Percentiles rank a stretch among this genome's conserved stretches.
Evolutionary conservation across 371 early-diverging fungal species (phyloP).

Genomic region (Rhizopus arrhizus): DNA sequence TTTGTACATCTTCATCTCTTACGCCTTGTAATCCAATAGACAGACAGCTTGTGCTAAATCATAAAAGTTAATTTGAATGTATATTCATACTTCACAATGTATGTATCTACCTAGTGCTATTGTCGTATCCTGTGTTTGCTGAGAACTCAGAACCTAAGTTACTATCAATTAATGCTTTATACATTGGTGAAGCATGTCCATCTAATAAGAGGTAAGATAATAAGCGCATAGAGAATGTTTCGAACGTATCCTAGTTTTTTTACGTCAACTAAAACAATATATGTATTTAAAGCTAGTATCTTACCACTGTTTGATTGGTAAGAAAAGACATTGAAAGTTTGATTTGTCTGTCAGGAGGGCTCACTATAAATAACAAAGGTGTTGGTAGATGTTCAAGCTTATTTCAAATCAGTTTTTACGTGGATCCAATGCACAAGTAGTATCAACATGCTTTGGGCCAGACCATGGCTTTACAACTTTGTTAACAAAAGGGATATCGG

Average conservation of each 20-base stretch:
- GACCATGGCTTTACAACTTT: conserved; percentile 55
- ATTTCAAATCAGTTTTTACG: conserved; percentile 39
- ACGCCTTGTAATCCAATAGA: conserved; percentile 78
- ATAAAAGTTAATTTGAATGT: background rate
- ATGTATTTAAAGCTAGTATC: conserved; percentile 10
- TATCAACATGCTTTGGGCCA: conserved; percentile 49
- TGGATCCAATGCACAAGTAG: conserved; percentile 78
- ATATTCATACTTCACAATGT: background rate
- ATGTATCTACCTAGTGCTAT: conserved; percentile 54
- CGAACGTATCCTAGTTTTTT: conserved; percentile 67
- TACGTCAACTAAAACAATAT: background rate
- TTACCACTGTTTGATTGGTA: conserved; percentile 76
- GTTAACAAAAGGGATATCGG: conserved; percentile 50
- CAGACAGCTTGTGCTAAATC: conserved; percentile 50
- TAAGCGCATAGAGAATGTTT: conserved; percentile 80
- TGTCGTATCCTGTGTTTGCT: conserved; percentile 87
- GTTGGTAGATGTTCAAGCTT: no score
- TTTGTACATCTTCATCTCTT: conserved; percentile 52
- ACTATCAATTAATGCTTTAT: conserved; percentile 91
- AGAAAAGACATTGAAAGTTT: conserved; percentile 78
- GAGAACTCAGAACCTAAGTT: conserved; percentile 92
- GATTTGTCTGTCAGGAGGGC: conserved; percentile 77
- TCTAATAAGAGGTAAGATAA: conserved; percentile 80
- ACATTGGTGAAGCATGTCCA: conserved; percentile 93
- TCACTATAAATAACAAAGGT: conserved; percentile 53